Percentiles rank a stretch among this genome's conserved stretches.
Evolutionary conservation across 768 basidiomycete species (phyloP).

Genomic region (Leccinum subgranulosum): DNA sequence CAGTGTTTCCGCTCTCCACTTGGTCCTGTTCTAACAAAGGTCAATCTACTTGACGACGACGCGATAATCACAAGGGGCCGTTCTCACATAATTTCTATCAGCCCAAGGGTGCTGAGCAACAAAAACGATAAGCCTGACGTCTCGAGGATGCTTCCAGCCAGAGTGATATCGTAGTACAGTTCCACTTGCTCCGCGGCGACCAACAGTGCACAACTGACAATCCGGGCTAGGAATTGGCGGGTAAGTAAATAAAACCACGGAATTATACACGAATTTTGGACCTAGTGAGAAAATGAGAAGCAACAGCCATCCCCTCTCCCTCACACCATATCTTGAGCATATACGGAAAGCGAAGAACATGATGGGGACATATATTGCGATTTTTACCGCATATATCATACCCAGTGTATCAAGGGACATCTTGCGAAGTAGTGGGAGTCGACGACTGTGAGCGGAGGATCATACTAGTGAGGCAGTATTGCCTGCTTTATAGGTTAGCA

Average conservation of each 20-base stretch:
- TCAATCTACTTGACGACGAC: not conserved
- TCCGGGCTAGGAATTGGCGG: constrained; percentile 41
- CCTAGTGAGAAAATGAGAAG: constrained; percentile 57
- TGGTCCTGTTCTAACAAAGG: constrained; percentile 25
- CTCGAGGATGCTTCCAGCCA: constrained; percentile 9
- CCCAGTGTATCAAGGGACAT: constrained; percentile 41
- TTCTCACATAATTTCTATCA: constrained; percentile 36
- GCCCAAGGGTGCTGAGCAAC: constrained; percentile 35
- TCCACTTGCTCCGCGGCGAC: no score
- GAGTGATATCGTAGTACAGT: no score
- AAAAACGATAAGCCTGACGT: constrained; percentile 38
- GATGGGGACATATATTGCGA: constrained; percentile 60
- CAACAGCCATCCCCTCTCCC: constrained; percentile 66
- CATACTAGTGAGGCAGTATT: not conserved
- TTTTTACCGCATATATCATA: constrained; percentile 55
- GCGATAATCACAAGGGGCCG: not conserved
- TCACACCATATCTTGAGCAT: constrained; percentile 51
- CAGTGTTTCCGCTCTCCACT: constrained; percentile 11
- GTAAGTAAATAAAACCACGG: constrained; percentile 1
- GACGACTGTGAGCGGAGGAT: not conserved
- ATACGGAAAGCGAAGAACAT: constrained; percentile 43
- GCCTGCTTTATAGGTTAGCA: not conserved
- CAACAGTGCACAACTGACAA: constrained; percentile 50
- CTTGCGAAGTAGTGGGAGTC: not conserved
- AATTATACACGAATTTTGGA: constrained; percentile 30